Evolutionary conservation across 306 rosid genomes (phyloP).

Genomic region (Amphicarpaea edgeworthii): DNA sequence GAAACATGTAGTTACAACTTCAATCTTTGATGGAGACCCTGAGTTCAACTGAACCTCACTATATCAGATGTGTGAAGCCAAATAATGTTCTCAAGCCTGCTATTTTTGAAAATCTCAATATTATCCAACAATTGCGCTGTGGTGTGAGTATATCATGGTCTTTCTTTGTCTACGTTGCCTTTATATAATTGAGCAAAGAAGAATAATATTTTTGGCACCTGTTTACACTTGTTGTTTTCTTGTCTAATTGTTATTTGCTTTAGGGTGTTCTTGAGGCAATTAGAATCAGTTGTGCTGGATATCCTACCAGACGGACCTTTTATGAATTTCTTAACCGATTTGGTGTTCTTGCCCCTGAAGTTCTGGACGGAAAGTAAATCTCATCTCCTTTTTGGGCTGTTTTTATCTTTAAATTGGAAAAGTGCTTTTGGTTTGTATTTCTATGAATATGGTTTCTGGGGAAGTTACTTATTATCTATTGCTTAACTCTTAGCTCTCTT

Average conservation of each 20-base stretch:
- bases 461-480: conserved; percentile 24
- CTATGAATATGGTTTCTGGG: conserved; percentile 37
- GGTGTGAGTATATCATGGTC: conserved; percentile 80
- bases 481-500: conserved; percentile 28
- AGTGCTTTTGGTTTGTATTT: background rate
- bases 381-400: conserved; percentile 34
- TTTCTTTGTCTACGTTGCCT: conserved; percentile 43
- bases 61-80: conserved; percentile 99
- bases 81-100: conserved; percentile 97
- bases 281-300: conserved; percentile 99
- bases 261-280: conserved; percentile 99
- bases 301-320: conserved; percentile 96
- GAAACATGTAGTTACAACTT: conserved; percentile 88
- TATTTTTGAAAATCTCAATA: conserved; percentile 86
- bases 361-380: conserved; percentile 94
- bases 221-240: conserved; percentile 39
- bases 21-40: conserved; percentile 99
- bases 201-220: conserved; percentile 22
- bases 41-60: conserved; percentile 96
- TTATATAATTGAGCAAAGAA: conserved; percentile 36
- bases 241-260: conserved; percentile 45
- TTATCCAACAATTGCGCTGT: conserved; percentile 97
- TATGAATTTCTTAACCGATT: conserved; percentile 96
- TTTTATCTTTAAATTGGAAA: conserved; percentile 28
- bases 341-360: conserved; percentile 99